Base-by-base conservation (phyloP, 495 filamentous ascomycete genomes). In the Penicillium samsonianum region DNA sequence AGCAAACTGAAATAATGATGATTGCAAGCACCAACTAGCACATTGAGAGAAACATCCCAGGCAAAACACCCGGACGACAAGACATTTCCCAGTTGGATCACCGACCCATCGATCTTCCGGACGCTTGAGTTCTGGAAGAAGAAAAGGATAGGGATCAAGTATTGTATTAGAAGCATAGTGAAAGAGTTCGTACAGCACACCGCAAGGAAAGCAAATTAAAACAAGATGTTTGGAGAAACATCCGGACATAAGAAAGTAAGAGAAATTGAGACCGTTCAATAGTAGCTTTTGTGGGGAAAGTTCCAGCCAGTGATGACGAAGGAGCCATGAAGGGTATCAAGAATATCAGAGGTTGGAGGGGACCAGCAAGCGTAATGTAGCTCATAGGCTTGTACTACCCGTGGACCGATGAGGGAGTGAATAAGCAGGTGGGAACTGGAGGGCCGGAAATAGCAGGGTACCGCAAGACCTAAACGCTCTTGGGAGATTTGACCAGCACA, bases 311-410 rank as follows among this genome's bases (percentile, higher is more conserved):
- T 71, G 67, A 70, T 62, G 68, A 71, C 65, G 50, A 59, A 66
- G 67, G 65, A 70, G 55, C 67, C 64, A 65, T 65, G 67, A 73
- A 73, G 75, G 75, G 75, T 78, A 78, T 78, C 73, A 76, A 74
- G 69, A 70, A 68, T 68, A 70, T 66, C 67, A 71, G 52, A 68
- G 67, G 70, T 65, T 62, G 65, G 64, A 68, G 49, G 59, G 67
- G 58, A 59, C 64, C 60, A 62, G 47, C 19, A 50, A 41, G 19
- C 46, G 42, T 14, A 38, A 41, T 19, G 19, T 19, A 35, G 25
- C 38, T 38, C 12, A 42, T 35, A 37, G 42, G 47, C 57, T 19
- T 28, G n/a, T 45, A 59, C 23, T 23, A 46, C 35, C 16, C n/a
- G 35, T 38, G 35, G 35, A 38, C 11, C 16, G 23, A 26, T 31